Evolutionary conservation across 2,329 filamentous ascomycete species (phyloP), one percentile per base, ranked within the genome.

Genomic region (Penicillium sp.): DNA sequence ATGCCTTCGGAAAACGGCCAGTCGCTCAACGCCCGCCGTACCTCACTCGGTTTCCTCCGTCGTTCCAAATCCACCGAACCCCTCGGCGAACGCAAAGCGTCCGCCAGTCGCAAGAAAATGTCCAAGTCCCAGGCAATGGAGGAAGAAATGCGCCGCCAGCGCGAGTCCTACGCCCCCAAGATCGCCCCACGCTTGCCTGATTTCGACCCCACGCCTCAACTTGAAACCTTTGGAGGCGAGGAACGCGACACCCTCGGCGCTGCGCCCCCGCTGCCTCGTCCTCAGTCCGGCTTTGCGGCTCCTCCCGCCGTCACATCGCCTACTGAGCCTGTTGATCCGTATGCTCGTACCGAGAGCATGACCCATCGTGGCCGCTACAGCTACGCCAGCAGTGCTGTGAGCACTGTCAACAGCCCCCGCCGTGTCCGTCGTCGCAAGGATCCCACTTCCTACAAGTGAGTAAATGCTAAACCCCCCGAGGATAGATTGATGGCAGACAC

Each of bases 401-500:
- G 90, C 79, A 89, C 90, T 54, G 85, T 96, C 77, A 96, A 96
- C 78, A 96, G 89, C 72, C 93, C 94, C 58, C 86, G 94, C 61
- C 86, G 92, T 69, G 87, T 97, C 61, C 87, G 94, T 65, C 88
- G 93, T 78, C 87, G 94, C 78, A 97, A 96, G 80, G 94, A 99
- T 68, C 94, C 94, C 7, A 97, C 93, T 9, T 91, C 94, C 1
- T 96, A 97, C 84, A 99, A 99, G 93, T 97, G 80, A 83, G 91
- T 83, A 3, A 17, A 23, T 9, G n/a, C n/a, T n/a, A n/a, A n/a
- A n/a, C n/a, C n/a, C n/a, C 20, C 7, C 13, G 13, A 26, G 7
- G 13, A 52, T 23, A 8, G 33, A 40, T 8, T 7, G 26, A 29
- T 33, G 47, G 24, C 7, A 34, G 23, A 34, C 13, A 32, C 55